These are phyloP conservation scores for Rhizopus delemar DNA, from an alignment of 371 early-diverging fungal species.

Conservation along the genomic window DNA sequence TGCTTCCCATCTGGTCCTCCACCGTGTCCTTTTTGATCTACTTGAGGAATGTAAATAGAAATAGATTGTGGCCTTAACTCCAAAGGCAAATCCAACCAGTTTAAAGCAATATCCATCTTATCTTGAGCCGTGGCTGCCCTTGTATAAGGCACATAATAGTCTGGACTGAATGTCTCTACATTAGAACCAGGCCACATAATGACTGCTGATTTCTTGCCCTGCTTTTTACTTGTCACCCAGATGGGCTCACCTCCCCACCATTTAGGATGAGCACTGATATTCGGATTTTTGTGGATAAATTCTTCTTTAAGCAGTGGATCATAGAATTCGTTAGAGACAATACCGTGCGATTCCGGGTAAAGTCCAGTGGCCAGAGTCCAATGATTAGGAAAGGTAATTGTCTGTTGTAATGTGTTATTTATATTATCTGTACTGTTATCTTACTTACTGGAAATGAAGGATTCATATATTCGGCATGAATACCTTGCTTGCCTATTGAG, in stretches of 20 bases:
- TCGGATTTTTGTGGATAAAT: constrained; percentile 70
- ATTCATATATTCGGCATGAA: constrained; percentile 64
- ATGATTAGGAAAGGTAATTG: constrained; percentile 92
- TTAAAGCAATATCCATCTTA: constrained; percentile 61
- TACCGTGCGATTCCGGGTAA: constrained; percentile 89
- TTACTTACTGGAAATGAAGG: constrained; percentile 72
- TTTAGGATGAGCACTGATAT: constrained; percentile 50
- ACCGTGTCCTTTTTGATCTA: constrained; percentile 80
- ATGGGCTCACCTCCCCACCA: constrained; percentile 94
- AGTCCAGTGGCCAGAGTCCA: constrained; percentile 90
- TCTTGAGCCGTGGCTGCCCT: constrained; percentile 45
- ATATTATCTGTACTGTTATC: too few relatives aligned
- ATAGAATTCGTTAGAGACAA: constrained; percentile 87
- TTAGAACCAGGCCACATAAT: constrained; percentile 91
- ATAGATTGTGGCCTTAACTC: constrained; percentile 72
- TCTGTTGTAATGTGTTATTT: constrained; percentile 20
- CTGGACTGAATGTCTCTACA: constrained; percentile 62
- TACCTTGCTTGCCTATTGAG: constrained; percentile 41
- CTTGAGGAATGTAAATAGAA: constrained; percentile 76
- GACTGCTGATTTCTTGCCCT: constrained; percentile 66
- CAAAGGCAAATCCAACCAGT: constrained; percentile 75
- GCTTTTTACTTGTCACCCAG: constrained; percentile 80
- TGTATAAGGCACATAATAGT: constrained; percentile 61
- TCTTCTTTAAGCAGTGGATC: constrained; percentile 71
- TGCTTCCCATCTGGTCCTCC: constrained; percentile 69